These are phyloP conservation scores for Strobilomyces echinocephalus DNA, from an alignment of 768 basidiomycete genomes.

Conservation along the genomic window DNA sequence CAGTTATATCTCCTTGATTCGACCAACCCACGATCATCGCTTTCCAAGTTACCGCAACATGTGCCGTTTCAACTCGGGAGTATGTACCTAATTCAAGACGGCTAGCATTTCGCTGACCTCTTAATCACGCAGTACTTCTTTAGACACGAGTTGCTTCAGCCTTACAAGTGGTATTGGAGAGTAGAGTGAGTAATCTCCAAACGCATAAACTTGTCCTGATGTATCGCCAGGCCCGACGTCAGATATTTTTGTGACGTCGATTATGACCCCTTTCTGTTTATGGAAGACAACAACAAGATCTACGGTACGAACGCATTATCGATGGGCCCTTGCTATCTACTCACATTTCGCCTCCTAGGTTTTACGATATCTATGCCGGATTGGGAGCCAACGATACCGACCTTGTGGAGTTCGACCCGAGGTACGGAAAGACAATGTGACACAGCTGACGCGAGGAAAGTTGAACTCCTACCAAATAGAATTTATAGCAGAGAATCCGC, in stretches of 20 bases:
- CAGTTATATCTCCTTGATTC: not conserved
- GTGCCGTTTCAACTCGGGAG: conserved; percentile 73
- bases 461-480: conserved; percentile 41
- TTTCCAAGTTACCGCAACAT: conserved; percentile 60
- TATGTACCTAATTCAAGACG: conserved; percentile 25
- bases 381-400: conserved; percentile 57
- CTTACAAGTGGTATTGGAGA: conserved; percentile 60
- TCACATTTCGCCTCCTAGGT: conserved; percentile 25
- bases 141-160: conserved; percentile 46
- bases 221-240: conserved; percentile 38
- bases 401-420: conserved; percentile 57
- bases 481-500: conserved; percentile 50
- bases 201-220: not conserved
- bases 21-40: not conserved
- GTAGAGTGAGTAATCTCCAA: conserved; percentile 40
- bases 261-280: conserved; percentile 49
- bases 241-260: conserved; percentile 53
- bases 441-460: conserved; percentile 30
- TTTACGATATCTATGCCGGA: conserved; percentile 67
- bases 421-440: conserved; percentile 35
- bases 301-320: conserved; percentile 37
- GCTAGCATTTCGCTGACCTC: conserved; percentile 3
- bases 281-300: conserved; percentile 49
- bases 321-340: not conserved
- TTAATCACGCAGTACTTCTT: conserved; percentile 45